These are phyloP conservation scores for Nothophytophthora sp. DNA, from an alignment of 352 stramenopile genomes.

Conservation along the genomic window DNA sequence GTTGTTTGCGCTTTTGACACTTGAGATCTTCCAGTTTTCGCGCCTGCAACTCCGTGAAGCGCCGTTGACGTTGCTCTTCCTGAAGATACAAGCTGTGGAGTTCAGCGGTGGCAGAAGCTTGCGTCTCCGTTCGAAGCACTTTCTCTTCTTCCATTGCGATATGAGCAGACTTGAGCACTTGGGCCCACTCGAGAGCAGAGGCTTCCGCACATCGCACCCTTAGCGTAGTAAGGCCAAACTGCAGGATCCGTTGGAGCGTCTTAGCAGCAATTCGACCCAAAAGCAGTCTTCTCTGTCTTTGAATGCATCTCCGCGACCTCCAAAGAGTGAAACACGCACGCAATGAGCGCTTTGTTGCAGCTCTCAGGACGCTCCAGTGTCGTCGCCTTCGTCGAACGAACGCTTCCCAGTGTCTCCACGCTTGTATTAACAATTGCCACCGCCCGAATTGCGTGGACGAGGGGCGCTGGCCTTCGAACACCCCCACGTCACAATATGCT, in stretches of 20 bases:
- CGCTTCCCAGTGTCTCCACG: conserved; percentile 20
- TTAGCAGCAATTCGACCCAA: conserved; percentile 15
- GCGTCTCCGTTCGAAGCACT: conserved; percentile 31
- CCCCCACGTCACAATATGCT: too few species aligned
- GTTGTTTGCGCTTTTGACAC: conserved; percentile 10
- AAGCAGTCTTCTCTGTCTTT: conserved; percentile 2
- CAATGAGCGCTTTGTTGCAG: conserved; percentile 1
- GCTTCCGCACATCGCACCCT: conserved; percentile 36
- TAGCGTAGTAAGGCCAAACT: conserved; percentile 20
- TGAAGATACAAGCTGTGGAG: conserved; percentile 24
- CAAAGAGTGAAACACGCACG: conserved; percentile 6
- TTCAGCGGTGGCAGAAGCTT: conserved; percentile 31
- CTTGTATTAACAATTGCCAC: conserved; percentile 10
- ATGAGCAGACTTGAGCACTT: conserved; percentile 39
- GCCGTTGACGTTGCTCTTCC: conserved; percentile 22
- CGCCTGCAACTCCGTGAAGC: conserved; percentile 19
- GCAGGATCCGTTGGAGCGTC: conserved; percentile 3
- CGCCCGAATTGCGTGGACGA: not conserved
- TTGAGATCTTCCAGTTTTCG: conserved; percentile 19
- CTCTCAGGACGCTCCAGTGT: not conserved
- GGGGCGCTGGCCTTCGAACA: too few species aligned
- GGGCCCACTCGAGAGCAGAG: conserved; percentile 33
- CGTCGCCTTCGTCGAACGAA: conserved; percentile 11
- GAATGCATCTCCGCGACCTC: not conserved
- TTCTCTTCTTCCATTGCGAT: conserved; percentile 49